These are phyloP conservation scores for Lyophyllum atratum DNA, from an alignment of 768 basidiomycete species.

Conservation along the genomic window DNA sequence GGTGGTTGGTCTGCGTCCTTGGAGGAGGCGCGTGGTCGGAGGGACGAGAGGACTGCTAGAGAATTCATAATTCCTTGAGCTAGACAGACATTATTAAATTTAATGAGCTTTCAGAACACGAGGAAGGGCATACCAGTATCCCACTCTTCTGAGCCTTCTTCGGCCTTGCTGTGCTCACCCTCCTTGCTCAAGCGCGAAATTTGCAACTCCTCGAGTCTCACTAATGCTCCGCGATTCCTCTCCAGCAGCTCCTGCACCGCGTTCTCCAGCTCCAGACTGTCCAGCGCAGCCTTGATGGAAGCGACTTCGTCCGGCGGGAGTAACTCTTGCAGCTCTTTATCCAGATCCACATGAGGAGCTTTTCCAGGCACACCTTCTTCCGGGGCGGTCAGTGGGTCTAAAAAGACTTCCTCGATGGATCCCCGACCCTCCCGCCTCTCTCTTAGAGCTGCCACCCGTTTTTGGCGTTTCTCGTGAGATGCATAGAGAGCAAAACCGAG, in stretches of 20 bases:
- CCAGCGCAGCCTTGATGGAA: conserved; percentile 60
- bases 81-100: conserved; percentile 30
- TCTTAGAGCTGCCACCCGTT: conserved; percentile 26
- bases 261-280: conserved; percentile 64
- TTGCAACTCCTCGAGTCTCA: conserved; percentile 68
- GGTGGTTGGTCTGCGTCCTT: conserved; percentile 38
- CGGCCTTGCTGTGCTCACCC: conserved; percentile 44
- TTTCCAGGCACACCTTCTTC: background rate
- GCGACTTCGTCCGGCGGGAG: conserved; percentile 57
- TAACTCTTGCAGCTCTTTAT: conserved; percentile 50
- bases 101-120: conserved; percentile 4
- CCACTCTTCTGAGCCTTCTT: conserved; percentile 81
- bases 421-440: conserved; percentile 28
- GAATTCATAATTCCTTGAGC: conserved; percentile 77
- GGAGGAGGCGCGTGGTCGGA: conserved; percentile 68
- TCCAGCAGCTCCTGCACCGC: conserved; percentile 70
- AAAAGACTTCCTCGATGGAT: conserved; percentile 25
- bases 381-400: conserved; percentile 9
- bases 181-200: conserved; percentile 49
- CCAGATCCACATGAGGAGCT: conserved; percentile 29
- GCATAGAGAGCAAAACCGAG: conserved; percentile 62
- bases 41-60: conserved; percentile 62
- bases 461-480: conserved; percentile 44
- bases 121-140: conserved; percentile 60
- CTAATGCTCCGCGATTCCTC: conserved; percentile 63